Percentiles rank a stretch among this genome's conserved stretches.
phyloP scores from a whole-genome alignment of 768 basidiomycete species.

The Galerina marginata region DNA sequence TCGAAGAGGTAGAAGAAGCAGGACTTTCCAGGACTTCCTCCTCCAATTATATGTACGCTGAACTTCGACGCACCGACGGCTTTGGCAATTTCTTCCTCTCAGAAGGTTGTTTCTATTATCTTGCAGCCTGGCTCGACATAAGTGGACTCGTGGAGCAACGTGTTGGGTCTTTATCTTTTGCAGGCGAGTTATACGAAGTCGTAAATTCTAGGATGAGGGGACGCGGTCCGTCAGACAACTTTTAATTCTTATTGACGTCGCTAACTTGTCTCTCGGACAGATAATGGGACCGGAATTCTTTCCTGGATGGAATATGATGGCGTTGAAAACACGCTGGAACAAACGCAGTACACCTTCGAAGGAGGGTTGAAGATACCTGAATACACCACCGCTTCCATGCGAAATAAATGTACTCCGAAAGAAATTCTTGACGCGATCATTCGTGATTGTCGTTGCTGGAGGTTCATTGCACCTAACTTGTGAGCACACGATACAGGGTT shows the following conservation, averaged over 20 bases:
- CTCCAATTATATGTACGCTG: background rate
- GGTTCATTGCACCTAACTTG: slow-evolving; percentile 12
- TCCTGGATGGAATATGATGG: slow-evolving; percentile 1
- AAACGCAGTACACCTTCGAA: slow-evolving; percentile 3
- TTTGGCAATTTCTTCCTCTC: too few species aligned
- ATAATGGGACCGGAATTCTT: background rate
- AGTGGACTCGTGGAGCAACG: too few species aligned
- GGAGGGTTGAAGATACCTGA: background rate
- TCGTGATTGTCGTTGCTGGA: slow-evolving; percentile 14
- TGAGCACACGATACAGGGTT: background rate
- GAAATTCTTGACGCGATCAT: background rate
- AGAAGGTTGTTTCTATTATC: too few species aligned
- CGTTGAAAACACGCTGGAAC: slow-evolving; percentile 9
- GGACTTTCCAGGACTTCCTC: background rate
- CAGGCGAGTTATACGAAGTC: too few species aligned
- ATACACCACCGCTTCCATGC: background rate
- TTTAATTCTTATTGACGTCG: too few species aligned
- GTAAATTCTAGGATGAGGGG: too few species aligned
- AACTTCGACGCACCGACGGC: background rate
- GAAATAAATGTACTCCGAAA: background rate
- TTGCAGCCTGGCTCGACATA: too few species aligned
- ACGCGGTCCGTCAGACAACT: too few species aligned
- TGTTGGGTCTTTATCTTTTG: too few species aligned
- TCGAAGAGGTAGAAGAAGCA: background rate
- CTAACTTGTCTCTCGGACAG: too few species aligned